Percentiles rank a stretch among this genome's conserved stretches.
Conservation (phyloP, 768 basidiomycete genomes). For the Asterophora lycoperdoides region DNA sequence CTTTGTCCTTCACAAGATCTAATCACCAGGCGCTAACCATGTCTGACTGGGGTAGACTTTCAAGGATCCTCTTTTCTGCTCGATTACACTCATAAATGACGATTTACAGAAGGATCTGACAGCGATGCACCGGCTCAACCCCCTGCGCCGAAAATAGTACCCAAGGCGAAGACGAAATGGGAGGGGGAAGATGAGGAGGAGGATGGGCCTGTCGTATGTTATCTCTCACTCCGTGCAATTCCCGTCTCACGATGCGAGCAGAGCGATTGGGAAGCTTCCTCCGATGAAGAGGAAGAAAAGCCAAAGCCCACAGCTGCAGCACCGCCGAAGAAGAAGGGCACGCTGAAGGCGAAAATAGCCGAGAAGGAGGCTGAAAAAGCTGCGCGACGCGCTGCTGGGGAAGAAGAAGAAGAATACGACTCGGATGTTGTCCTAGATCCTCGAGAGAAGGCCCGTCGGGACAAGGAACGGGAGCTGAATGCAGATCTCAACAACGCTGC, state of each 20-base stretch:
- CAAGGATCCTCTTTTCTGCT: neutral
- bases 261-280: constrained; percentile 95
- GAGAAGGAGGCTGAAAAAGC: constrained; percentile 84
- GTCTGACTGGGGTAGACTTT: constrained; percentile 39
- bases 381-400: constrained; percentile 37
- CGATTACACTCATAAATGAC: neutral
- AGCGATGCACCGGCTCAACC: constrained; percentile 30
- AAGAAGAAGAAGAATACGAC: constrained; percentile 50
- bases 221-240: neutral
- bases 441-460: constrained; percentile 66
- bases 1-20: constrained; percentile 10
- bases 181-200: constrained; percentile 91
- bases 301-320: constrained; percentile 46
- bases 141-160: constrained; percentile 20
- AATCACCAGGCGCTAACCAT: constrained; percentile 19
- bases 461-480: constrained; percentile 79
- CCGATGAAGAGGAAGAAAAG: constrained; percentile 63
- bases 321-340: constrained; percentile 89
- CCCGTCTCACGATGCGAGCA: constrained; percentile 27
- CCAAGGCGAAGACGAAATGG: constrained; percentile 61
- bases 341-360: constrained; percentile 85
- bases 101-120: constrained; percentile 30
- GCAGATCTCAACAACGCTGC: constrained; percentile 85
- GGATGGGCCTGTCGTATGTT: constrained; percentile 68
- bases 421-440: constrained; percentile 79